Evolutionary conservation across 2,329 filamentous ascomycete genomes (phyloP), one percentile per base, ranked within the genome.

Genomic region (Penicillium sp.): DNA sequence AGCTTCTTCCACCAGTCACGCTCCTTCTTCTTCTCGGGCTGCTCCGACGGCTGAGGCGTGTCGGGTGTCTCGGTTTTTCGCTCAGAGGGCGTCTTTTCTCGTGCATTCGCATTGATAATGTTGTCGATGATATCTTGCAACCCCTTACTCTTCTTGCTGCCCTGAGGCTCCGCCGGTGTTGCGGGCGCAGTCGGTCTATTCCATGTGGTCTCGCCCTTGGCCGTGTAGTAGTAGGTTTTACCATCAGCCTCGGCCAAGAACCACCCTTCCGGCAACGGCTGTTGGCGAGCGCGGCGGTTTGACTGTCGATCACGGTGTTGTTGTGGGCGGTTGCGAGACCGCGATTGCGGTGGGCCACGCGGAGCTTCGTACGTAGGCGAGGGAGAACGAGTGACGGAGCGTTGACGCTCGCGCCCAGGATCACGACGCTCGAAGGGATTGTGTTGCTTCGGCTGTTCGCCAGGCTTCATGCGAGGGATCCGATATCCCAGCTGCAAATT

Each of bases 401-500:
- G 74, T 54, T 75, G 72, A 42, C 70, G 73, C 42, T 80, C 76
- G 16, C 74, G 71, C 11, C 66, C 66, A 32, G 71, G 69, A 49
- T 79, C 76, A 32, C 74, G 67, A 49, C 84, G 78, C 49, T 82
- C 80, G 40, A 79, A 78, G 46, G 86, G 83, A 45, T 86, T 85
- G 22, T 80, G 81, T 24, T 78, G 73, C 36, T 69, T 57, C 65
- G 67, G 52, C 66, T 67, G 39, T 64, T 60, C 52, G 66, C 79
- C 89, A 47, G 86, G 73, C 72, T 95, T 94, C 72, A 93, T 87
- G 47, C 91, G 82, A 29, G 89, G 89, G 62, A 98, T 98, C 49
- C 93, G 84, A 69, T 97, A 98, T 6, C 83, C 93, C 28, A 94
- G 78, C 66, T 95, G 86, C 40, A 98, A 75, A 59, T 89, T 90